Percentiles rank a stretch among this genome's conserved stretches.
Conservation (phyloP, 495 filamentous ascomycete species). For the Tuber magnatum region DNA sequence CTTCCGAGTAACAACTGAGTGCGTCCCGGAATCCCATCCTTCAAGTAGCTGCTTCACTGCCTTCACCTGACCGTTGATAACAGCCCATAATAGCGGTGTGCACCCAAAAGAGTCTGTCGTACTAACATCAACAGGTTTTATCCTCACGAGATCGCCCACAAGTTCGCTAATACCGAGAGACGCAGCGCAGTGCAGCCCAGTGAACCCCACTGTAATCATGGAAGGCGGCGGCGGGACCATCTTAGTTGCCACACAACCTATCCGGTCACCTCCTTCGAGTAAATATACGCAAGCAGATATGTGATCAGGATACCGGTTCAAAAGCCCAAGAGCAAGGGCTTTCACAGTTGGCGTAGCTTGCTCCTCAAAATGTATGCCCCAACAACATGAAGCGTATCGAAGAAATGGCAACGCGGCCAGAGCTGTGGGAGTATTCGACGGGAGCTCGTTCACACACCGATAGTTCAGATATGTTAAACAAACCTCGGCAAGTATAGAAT, state of each 20-base stretch:
- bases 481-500: background rate
- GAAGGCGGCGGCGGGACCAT: background rate
- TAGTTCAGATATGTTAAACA: conserved; percentile 2
- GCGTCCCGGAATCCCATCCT: background rate
- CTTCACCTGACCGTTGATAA: background rate
- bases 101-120: background rate
- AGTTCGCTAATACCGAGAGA: background rate
- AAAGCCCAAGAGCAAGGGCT: background rate
- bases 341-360: background rate
- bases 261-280: background rate
- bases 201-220: background rate
- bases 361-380: background rate
- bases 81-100: background rate
- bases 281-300: background rate
- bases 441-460: background rate
- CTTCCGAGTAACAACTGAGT: background rate
- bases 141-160: background rate
- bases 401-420: background rate
- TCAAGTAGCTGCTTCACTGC: background rate
- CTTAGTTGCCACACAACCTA: background rate
- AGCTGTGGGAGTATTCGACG: background rate
- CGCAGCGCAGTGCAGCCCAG: background rate
- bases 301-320: background rate
- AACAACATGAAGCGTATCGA: background rate
- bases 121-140: background rate